Percentiles rank a stretch among this genome's conserved stretches.
These are phyloP conservation scores for Castanopsis chinensis DNA, from an alignment of 306 rosid species.

Conservation along the genomic window DNA sequence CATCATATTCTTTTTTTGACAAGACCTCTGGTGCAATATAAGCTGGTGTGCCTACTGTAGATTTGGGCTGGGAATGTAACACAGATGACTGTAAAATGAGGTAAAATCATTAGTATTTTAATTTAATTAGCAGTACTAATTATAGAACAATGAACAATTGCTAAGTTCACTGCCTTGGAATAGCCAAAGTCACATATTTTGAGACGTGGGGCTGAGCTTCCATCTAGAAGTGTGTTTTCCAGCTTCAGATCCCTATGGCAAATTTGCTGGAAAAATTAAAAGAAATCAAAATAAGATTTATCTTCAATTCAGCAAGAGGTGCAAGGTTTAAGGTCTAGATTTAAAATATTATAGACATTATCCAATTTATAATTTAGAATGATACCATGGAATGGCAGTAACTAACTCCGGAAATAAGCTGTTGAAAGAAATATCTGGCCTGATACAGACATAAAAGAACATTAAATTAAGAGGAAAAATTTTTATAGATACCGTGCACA, in stretches of 20 bases:
- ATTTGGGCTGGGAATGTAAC: conserved; percentile 96
- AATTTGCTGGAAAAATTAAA: conserved; percentile 59
- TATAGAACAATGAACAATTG: background rate
- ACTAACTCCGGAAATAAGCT: conserved; percentile 94
- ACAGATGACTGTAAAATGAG: conserved; percentile 72
- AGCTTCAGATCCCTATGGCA: conserved; percentile 99
- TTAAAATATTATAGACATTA: background rate
- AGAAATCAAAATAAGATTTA: background rate
- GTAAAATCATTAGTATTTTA: conserved; percentile 5
- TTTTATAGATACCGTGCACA: background rate
- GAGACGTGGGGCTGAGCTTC: conserved; percentile 87
- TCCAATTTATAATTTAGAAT: background rate
- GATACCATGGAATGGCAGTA: conserved; percentile 93
- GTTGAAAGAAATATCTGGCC: conserved; percentile 94
- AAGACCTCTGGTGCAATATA: conserved; percentile 96
- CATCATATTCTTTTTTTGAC: conserved; percentile 83
- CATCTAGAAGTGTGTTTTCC: conserved; percentile 96
- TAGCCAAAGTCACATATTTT: conserved; percentile 97
- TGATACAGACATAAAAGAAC: conserved; percentile 21
- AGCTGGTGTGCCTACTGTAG: conserved; percentile 99
- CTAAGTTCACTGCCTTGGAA: conserved; percentile 63
- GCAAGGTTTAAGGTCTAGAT: background rate
- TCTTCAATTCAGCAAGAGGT: conserved; percentile 10
- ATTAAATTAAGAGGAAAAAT: background rate
- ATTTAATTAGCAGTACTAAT: background rate